Percentiles rank a stretch among this genome's conserved stretches.
Conservation (phyloP, 495 filamentous ascomycete genomes). For the Aspergillus saccharolyticus region DNA sequence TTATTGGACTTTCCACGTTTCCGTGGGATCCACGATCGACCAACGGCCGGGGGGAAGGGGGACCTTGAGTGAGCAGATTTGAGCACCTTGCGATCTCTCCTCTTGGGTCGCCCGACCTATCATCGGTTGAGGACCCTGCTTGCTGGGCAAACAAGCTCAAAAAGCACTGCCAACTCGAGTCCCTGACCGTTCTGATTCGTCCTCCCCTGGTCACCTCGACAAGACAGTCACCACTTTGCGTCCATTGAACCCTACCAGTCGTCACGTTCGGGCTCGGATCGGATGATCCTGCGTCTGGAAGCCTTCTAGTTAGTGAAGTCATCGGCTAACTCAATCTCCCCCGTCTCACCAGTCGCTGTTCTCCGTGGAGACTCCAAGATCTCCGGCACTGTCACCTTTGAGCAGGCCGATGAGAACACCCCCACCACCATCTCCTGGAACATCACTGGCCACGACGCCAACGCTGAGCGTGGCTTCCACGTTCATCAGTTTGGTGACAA, state of each 20-base stretch:
- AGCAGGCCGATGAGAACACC: constrained; percentile 74
- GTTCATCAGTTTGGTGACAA: constrained; percentile 99
- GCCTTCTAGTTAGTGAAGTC: background rate
- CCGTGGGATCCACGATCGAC: constrained; percentile 29
- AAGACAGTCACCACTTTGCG: background rate
- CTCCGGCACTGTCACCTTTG: constrained; percentile 87
- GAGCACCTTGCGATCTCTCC: constrained; percentile 44
- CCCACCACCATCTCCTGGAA: constrained; percentile 87
- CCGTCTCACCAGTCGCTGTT: constrained; percentile 65
- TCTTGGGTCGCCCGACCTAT: constrained; percentile 27
- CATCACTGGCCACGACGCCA: constrained; percentile 87
- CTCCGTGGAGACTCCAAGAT: constrained; percentile 96
- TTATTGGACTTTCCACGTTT: constrained; percentile 19
- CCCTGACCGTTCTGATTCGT: constrained; percentile 6
- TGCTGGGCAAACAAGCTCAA: constrained; percentile 9
- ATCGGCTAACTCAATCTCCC: constrained; percentile 11
- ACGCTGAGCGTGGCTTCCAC: constrained; percentile 95
- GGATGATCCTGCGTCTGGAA: background rate
- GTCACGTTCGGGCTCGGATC: background rate
- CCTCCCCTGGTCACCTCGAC: constrained; percentile 2
- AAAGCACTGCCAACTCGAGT: background rate
- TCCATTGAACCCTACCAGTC: background rate
- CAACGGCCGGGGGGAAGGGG: constrained; percentile 19
- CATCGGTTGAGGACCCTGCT: constrained; percentile 20
- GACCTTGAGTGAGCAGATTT: constrained; percentile 51